Evolutionary conservation across 805 yeast genomes (phyloP).

Genomic region (Candida nonsorbophila): DNA sequence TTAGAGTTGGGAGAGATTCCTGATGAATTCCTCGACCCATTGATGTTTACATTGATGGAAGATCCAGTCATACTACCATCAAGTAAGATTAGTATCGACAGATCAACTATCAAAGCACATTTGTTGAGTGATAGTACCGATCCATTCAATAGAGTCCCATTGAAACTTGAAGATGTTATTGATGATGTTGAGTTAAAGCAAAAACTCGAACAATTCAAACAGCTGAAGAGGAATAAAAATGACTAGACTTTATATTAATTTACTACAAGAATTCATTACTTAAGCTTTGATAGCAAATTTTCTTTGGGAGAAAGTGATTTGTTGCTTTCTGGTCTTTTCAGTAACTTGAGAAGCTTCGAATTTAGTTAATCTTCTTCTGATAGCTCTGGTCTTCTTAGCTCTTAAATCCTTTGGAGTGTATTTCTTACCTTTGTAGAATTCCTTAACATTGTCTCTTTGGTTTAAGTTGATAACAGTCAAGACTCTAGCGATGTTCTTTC

Average conservation of each 20-base stretch:
- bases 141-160: slow-evolving; percentile 92
- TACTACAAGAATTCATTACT: slow-evolving; percentile 13
- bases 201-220: slow-evolving; percentile 56
- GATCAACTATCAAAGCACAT: slow-evolving; percentile 90
- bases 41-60: slow-evolving; percentile 92
- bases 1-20: slow-evolving; percentile 89
- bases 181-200: slow-evolving; percentile 68
- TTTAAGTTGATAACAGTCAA: slow-evolving; percentile 94
- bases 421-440: slow-evolving; percentile 92
- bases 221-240: slow-evolving; percentile 24
- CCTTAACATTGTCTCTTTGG: slow-evolving; percentile 94
- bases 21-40: slow-evolving; percentile 93
- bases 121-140: slow-evolving; percentile 91
- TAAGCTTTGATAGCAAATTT: slow-evolving; percentile 98
- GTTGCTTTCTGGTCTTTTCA: slow-evolving; percentile 86
- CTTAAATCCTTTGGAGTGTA: slow-evolving; percentile 98
- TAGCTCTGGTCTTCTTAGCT: slow-evolving; percentile 99
- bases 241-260: slow-evolving; percentile 4
- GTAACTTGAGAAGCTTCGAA: slow-evolving; percentile 79
- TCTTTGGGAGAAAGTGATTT: slow-evolving; percentile 96
- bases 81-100: slow-evolving; percentile 78
- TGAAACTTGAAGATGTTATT: slow-evolving; percentile 80
- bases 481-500: slow-evolving; percentile 98
- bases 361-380: slow-evolving; percentile 93
- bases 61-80: slow-evolving; percentile 95